Base-by-base conservation (phyloP, 1,284 basidiomycete species). In the Rhodotorula glutinis region DNA sequence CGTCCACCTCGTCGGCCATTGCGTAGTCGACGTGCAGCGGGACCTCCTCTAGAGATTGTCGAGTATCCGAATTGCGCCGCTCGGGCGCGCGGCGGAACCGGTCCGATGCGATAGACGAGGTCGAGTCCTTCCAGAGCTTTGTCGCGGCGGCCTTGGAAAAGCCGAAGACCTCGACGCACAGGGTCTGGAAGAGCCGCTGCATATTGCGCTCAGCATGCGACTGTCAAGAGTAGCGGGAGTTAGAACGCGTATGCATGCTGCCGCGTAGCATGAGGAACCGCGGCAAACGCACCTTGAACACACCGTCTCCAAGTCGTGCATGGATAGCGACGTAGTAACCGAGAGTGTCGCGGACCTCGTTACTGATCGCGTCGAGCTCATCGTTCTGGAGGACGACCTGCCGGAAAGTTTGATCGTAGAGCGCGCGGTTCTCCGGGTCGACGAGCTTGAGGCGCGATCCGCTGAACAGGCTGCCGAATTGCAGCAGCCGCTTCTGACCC, bases 391-490 rank as follows among this genome's bases (percentile, higher is more conserved):
- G 49, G 17, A 73, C 46, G 38, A 71, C 54, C 3, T 38, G 17
- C 4, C 60, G 46, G 49, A 16, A 27, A 7, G 57, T 40, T 27
- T 56, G 40, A 17, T 57, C 38, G 10, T 38, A 29, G 14, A 62
- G 38, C 13, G 62, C 29, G n/a, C 23, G 2, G 30, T 66, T 67
- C 49, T 40, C 63, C 29, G 41, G 43, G 16, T 46, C 52, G 25
- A 30, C n/a, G 13, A 68, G 33, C 38, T 54, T 54, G 27, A 72
- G 41, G 44, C 72, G 49, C 17, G 53, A 41, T 10, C 70, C 60
- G 17, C 61, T 54, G 59, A 71, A 74, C 3, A 74, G 38, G 29
- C 63, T 64, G 1, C 71, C 71, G 46, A 74, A 74, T 27, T 56
- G 51, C 29, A 74, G 43, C 9, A 74, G 44, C 10, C 63, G 51